Evolutionary conservation across 208 protist species (phyloP), one percentile per base, ranked within the genome.

Genomic region (Herpetomonas samuelpessoai): DNA sequence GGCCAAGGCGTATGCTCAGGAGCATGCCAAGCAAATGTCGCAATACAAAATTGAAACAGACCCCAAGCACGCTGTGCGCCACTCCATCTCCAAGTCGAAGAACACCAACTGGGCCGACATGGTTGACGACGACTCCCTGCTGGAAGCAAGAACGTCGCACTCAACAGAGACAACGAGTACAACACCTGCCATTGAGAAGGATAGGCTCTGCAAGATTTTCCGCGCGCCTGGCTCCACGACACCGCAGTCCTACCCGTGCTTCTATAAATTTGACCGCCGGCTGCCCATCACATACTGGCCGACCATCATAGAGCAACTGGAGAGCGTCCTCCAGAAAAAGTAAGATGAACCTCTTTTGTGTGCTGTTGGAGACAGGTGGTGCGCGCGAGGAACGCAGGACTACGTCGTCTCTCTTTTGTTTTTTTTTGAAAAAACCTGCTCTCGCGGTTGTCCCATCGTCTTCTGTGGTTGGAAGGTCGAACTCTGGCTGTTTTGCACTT

Each of bases 281-380:
- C 46, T 92, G 29, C 88, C 88, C 16, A 74, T 94, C 35, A 69
- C 85, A 16, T 87, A 85, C 65, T 94, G 88, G 88, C 83, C 83
- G 16, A 65, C 49, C 10, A 51, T 76, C 2, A 79, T 86, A 6
- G 65, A 87, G 25, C 71, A 88, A 49, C 69, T 92, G 38, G 72
- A 74, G 45, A 61, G 65, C 55, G 57, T 72, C 19, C 56, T 50
- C 3, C 21, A 29, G 29, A 52, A 22, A 30, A 7, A 45, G 6
- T 29, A 47, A 7, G 25, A 27, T 1, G 18, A 22, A 38, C 35
- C 9, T n/a, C 28, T 27, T 61, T n/a, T n/a, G n/a, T n/a, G n/a
- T n/a, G n/a, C n/a, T n/a, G n/a, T n/a, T n/a, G n/a, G n/a, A n/a
- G n/a, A n/a, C n/a, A n/a, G n/a, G n/a, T n/a, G n/a, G n/a, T n/a